Evolutionary conservation across 2,329 filamentous ascomycete species (phyloP), one percentile per base, ranked within the genome.

Genomic region (Diplocarpon mali): DNA sequence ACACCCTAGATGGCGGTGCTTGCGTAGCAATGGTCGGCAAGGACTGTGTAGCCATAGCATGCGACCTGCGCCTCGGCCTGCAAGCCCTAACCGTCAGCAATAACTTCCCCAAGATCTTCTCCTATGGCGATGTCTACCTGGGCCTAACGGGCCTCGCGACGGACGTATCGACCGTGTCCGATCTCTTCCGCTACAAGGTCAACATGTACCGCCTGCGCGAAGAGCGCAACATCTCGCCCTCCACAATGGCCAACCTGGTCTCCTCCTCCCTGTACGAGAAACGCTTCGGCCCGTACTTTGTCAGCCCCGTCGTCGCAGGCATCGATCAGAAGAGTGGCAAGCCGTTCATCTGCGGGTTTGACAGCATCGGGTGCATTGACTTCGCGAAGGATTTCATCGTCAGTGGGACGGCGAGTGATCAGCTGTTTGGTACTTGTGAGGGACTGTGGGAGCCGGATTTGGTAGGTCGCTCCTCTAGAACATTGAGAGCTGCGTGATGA

Each of bases 71-170:
- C 53, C 86, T 98, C 56, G 92, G 92, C 61, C 82, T 96, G 64
- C 92, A 98, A 72, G 78, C 92, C 63, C 76, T 98, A 63, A 98
- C 92, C 52, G 85, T 98, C 48, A 95, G 88, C 66, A 98, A 98
- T 81, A 92, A 96, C 82, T 96, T 96, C 75, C 92, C 92, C 72
- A 98, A 98, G 75, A 86, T 98, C 75, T 96, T 96, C 80, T 80
- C 83, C 67, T 96, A 94, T 75, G 88, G 87, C 62, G 86, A 90
- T 62, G 86, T 92, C 60, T 95, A 93, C 69, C 84, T 98, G 30
- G 92, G 92, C 45, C 80, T 98, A 50, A 96, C 92, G 4, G 92
- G 92, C 45, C 85, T 98, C 41, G 92, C 92, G 50, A 98, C 92
- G 58, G 92, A 98, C 66, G 88, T 98, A 54, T 78, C 78, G 54